Percentiles rank a stretch among this genome's conserved stretches.
These are phyloP conservation scores for Betula pendula DNA, from an alignment of 306 rosid genomes.

Conservation along the genomic window DNA sequence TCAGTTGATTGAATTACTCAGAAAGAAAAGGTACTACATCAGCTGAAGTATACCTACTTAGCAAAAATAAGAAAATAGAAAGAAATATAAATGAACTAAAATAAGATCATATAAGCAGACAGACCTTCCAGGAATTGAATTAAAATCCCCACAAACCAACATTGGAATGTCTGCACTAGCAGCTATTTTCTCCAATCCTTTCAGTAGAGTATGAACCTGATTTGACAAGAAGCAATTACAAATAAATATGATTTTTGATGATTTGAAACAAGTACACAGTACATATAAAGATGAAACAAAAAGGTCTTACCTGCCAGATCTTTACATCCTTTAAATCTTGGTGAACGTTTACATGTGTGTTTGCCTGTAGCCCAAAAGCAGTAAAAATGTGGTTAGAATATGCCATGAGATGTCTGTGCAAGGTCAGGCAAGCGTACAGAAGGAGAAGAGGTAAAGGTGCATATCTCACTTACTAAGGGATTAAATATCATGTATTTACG, in stretches of 20 bases:
- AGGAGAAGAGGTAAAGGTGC: background rate
- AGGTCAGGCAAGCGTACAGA: background rate
- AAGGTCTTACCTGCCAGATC: slow-evolving; percentile 86
- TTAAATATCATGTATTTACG: background rate
- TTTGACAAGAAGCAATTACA: slow-evolving; percentile 20
- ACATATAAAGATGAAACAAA: slow-evolving; percentile 20
- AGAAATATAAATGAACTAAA: background rate
- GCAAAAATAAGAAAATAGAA: background rate
- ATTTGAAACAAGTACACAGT: background rate
- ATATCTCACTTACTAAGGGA: background rate
- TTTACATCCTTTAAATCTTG: slow-evolving; percentile 90
- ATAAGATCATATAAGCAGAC: slow-evolving; percentile 11
- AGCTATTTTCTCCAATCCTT: slow-evolving; percentile 96
- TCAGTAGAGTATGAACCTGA: slow-evolving; percentile 92
- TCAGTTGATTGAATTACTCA: background rate
- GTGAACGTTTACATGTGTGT: slow-evolving; percentile 82
- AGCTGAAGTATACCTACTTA: background rate
- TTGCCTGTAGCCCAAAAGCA: slow-evolving; percentile 61
- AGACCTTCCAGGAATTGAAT: slow-evolving; percentile 94
- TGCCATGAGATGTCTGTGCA: background rate
- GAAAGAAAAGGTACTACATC: background rate
- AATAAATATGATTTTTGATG: slow-evolving; percentile 12
- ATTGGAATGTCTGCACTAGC: slow-evolving; percentile 97
- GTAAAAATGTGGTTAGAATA: slow-evolving; percentile 7
- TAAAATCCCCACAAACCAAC: slow-evolving; percentile 98